Percentiles rank a stretch among this genome's conserved stretches.
Evolutionary conservation across 2,329 filamentous ascomycete species (phyloP).

Genomic region (Orbilia blumenaviensis): DNA sequence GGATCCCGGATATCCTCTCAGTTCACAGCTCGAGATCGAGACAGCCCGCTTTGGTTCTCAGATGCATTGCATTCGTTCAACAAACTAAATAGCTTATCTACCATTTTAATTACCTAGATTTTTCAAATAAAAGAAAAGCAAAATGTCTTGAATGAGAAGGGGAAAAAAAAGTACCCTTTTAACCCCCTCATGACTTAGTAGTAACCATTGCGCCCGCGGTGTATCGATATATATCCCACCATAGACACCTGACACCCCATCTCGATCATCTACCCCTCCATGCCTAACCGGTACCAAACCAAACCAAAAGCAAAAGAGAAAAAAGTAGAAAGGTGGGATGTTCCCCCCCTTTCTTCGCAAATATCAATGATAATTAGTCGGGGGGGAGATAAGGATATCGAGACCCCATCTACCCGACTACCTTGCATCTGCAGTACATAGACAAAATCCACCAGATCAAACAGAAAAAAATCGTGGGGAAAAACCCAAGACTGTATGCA

Average conservation of each 20-base stretch:
- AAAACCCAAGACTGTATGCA: neutral
- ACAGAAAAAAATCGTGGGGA: conserved; percentile 40
- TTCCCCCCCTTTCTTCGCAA: neutral
- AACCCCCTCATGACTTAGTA: conserved; percentile 11
- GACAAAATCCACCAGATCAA: neutral
- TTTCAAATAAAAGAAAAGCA: neutral
- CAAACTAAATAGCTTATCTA: too few relatives aligned
- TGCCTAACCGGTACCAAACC: too few relatives aligned
- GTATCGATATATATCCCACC: neutral
- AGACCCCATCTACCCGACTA: too few relatives aligned
- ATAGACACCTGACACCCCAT: neutral
- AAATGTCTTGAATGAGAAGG: neutral
- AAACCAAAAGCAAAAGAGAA: neutral
- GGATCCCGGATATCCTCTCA: too few relatives aligned
- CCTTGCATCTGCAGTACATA: neutral
- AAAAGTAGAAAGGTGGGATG: conserved; percentile 7
- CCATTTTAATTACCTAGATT: neutral
- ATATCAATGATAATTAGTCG: neutral
- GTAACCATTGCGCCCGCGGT: neutral
- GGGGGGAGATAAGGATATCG: too few relatives aligned
- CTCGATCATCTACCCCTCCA: too few relatives aligned
- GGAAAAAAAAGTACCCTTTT: conserved; percentile 23
- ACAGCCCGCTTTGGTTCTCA: neutral
- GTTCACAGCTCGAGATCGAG: too few relatives aligned
- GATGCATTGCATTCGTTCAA: neutral